A percentile compares a stretch with the other conserved stretches of the same genome.
Conservation (phyloP, 2,329 filamentous ascomycete genomes). For the Hypoxylon sp. region DNA sequence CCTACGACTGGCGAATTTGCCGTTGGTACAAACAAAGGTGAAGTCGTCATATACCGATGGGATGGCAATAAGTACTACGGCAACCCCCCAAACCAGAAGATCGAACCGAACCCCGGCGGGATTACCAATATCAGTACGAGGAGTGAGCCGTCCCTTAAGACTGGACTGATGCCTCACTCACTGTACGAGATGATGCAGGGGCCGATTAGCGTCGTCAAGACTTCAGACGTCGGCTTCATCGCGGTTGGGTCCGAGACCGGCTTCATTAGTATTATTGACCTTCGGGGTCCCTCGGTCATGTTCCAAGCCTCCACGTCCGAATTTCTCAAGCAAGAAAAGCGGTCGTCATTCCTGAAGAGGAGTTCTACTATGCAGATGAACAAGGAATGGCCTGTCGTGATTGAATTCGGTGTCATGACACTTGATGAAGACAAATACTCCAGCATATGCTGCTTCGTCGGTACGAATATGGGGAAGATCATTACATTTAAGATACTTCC, state of each 20-base stretch:
- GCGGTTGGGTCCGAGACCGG: slow-evolving; percentile 89
- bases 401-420: slow-evolving; percentile 95
- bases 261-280: slow-evolving; percentile 84
- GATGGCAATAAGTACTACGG: slow-evolving; percentile 82
- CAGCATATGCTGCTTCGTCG: slow-evolving; percentile 92
- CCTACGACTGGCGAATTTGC: slow-evolving; percentile 87
- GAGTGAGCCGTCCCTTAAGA: slow-evolving; percentile 79
- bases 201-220: slow-evolving; percentile 81
- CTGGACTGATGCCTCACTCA: slow-evolving; percentile 84
- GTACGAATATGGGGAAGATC: slow-evolving; percentile 86
- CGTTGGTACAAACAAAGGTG: slow-evolving; percentile 85
- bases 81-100: slow-evolving; percentile 68
- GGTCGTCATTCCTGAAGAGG: slow-evolving; percentile 77
- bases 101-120: slow-evolving; percentile 74
- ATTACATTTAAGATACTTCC: slow-evolving; percentile 93
- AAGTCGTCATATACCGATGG: slow-evolving; percentile 90
- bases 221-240: slow-evolving; percentile 95
- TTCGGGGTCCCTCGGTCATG: slow-evolving; percentile 89
- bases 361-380: slow-evolving; percentile 63
- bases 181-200: slow-evolving; percentile 89
- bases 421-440: slow-evolving; percentile 96
- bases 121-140: slow-evolving; percentile 82
- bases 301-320: slow-evolving; percentile 80
- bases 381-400: slow-evolving; percentile 82
- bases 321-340: slow-evolving; percentile 82